Evolutionary conservation across 305 asterid species (phyloP).

Genomic region (Caryopteris hybrid): DNA sequence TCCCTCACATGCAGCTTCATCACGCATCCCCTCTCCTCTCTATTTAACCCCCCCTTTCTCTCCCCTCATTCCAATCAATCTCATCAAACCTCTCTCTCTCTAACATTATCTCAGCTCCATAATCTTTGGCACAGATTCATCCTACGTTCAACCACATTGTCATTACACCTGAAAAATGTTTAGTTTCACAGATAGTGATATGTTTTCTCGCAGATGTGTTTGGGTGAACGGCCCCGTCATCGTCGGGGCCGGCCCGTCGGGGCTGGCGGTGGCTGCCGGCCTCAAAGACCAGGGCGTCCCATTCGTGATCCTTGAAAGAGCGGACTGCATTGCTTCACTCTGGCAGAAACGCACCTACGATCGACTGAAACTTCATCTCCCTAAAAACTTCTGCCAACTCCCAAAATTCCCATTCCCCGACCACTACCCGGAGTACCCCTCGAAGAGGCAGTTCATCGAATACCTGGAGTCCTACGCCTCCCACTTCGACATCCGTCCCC

Average conservation of each 20-base stretch:
- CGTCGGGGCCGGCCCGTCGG: slow-evolving; percentile 92
- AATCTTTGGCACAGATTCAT: neutral
- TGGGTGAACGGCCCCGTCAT: slow-evolving; percentile 92
- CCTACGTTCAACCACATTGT: neutral
- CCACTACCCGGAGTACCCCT: slow-evolving; percentile 71
- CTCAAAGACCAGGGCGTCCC: slow-evolving; percentile 69
- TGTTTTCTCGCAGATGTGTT: slow-evolving; percentile 55
- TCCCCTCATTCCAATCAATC: slow-evolving; percentile 25
- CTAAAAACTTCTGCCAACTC: slow-evolving; percentile 72
- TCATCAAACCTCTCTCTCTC: neutral
- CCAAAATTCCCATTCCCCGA: slow-evolving; percentile 73
- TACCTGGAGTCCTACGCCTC: slow-evolving; percentile 68
- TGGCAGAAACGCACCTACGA: slow-evolving; percentile 89
- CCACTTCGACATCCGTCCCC: slow-evolving; percentile 53
- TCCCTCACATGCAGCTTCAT: slow-evolving; percentile 49
- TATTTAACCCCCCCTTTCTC: slow-evolving; percentile 44
- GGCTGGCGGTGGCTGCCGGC: slow-evolving; percentile 93
- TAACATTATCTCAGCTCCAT: neutral
- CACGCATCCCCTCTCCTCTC: slow-evolving; percentile 26
- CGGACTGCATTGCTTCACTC: slow-evolving; percentile 84
- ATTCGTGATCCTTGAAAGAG: slow-evolving; percentile 56
- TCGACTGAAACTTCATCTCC: slow-evolving; percentile 83
- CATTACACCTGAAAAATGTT: slow-evolving; percentile 33
- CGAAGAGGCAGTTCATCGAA: slow-evolving; percentile 67
- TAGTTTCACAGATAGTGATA: slow-evolving; percentile 42